Evolutionary conservation across 768 basidiomycete genomes (phyloP).

Genomic region (Clitopilus hobsonii): DNA sequence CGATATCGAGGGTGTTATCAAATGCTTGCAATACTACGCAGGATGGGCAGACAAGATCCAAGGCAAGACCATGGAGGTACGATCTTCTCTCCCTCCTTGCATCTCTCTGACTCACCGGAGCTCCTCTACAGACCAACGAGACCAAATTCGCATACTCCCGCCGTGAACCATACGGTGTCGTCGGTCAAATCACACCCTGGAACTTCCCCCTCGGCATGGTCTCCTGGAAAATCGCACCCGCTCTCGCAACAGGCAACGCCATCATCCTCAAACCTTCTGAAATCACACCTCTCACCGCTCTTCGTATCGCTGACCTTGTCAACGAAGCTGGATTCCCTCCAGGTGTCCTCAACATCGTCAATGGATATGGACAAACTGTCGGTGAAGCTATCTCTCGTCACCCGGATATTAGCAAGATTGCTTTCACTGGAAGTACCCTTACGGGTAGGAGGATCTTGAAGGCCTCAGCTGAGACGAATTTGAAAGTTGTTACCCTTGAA

Average conservation of each 20-base stretch:
- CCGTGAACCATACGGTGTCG: constrained; percentile 54
- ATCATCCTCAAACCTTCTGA: constrained; percentile 69
- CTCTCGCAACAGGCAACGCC: constrained; percentile 43
- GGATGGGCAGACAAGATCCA: constrained; percentile 88
- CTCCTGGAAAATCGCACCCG: constrained; percentile 19
- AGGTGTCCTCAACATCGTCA: constrained; percentile 66
- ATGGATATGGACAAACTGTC: constrained; percentile 57
- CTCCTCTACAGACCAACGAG: constrained; percentile 16
- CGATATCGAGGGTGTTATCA: constrained; percentile 19
- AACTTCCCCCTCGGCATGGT: constrained; percentile 29
- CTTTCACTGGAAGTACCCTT: constrained; percentile 83
- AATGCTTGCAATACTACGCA: constrained; percentile 70
- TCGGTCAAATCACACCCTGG: constrained; percentile 52
- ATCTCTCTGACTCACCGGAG: neutral
- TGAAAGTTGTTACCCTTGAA: constrained; percentile 83
- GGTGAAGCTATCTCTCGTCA: constrained; percentile 62
- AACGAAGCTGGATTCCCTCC: constrained; percentile 68
- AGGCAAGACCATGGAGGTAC: constrained; percentile 68
- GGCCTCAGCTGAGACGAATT: constrained; percentile 73
- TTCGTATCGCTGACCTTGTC: constrained; percentile 45
- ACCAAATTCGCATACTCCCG: constrained; percentile 20
- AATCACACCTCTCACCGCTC: constrained; percentile 57
- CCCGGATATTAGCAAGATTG: constrained; percentile 60
- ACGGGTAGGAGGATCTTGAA: constrained; percentile 79
- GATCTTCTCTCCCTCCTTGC: neutral